Evolutionary conservation across 164 flowering plant species (phyloP).

Genomic region (Aristolochia contorta): DNA sequence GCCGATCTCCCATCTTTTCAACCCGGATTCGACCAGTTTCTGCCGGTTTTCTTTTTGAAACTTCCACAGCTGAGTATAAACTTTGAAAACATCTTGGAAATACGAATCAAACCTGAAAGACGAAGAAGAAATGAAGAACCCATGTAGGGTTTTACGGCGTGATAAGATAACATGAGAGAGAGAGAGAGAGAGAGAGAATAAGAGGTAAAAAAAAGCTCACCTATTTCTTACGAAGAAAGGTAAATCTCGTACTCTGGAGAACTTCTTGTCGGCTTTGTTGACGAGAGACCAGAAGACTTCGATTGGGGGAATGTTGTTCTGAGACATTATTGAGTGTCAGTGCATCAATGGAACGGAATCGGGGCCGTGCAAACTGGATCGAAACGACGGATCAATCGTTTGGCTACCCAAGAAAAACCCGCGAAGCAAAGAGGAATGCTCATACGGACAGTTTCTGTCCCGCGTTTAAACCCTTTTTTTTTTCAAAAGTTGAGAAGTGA

Average conservation of each 20-base stretch:
- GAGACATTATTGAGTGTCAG: constrained; percentile 11
- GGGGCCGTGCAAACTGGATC: too few relatives aligned
- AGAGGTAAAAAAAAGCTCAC: constrained; percentile 12
- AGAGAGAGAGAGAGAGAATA: neutral
- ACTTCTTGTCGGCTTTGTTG: constrained; percentile 86
- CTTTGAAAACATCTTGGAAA: constrained; percentile 77
- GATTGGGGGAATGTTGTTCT: constrained; percentile 45
- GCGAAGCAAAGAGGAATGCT: too few relatives aligned
- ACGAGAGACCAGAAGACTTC: constrained; percentile 76
- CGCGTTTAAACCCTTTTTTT: too few relatives aligned
- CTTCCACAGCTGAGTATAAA: constrained; percentile 88
- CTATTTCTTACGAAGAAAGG: constrained; percentile 65
- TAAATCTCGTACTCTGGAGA: constrained; percentile 77
- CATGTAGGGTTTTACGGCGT: neutral
- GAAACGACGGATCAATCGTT: too few relatives aligned
- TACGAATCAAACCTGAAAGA: constrained; percentile 60
- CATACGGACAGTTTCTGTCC: too few relatives aligned
- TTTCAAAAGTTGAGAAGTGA: too few relatives aligned
- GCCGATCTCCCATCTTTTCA: constrained; percentile 92
- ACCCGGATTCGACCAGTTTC: constrained; percentile 77
- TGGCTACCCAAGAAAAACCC: too few relatives aligned
- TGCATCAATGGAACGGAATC: too few relatives aligned
- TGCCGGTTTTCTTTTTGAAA: constrained; percentile 87
- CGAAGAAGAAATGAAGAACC: neutral
- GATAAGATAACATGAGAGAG: too few relatives aligned